Base-by-base conservation (phyloP, 1,284 basidiomycete genomes). In the Amylostereum areolatum region DNA sequence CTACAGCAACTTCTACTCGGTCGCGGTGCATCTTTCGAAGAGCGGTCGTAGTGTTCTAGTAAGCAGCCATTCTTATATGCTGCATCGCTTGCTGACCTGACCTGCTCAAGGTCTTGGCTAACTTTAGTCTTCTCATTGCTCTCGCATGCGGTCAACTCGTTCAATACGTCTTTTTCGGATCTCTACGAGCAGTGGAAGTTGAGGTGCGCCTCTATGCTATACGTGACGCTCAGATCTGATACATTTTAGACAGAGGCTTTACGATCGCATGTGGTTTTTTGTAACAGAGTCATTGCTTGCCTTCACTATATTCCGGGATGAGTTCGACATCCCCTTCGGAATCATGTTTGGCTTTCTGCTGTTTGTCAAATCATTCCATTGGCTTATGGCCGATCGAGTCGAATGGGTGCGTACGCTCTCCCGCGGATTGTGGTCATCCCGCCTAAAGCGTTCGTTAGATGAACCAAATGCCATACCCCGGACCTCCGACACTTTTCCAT, bases 321-420 rank as follows among this genome's bases (percentile, higher is more conserved):
- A 93, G 66, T 92, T 94, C 65, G 90, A 97, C 66, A 81, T 88
- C n/a, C 82, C 85, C 1, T 98, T 98, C 64, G 87, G 87, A 34
- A 71, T 95, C 56, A 90, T 97, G 80, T 98, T 97, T 63, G 86
- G 90, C 18, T 82, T 92, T 56, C 72, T 99, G 24, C 80, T 98
- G 11, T 96, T 97, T 60, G 79, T 98, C 59, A 98, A 98, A 66
- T 93, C 92, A 49, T 99, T 99, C 67, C 97, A 99, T 66, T 98
- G 95, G 95, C 79, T 99, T 31, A 82, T 93, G 51, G 83, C 85
- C 2, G 96, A 98, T 64, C 81, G 97, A 40, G 89, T 99, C 47
- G 97, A 99, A 78, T 95, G 91, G 77, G 94, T 95, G 57, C 56
- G 85, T 8, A 4, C n/a, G n/a, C 12, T 24, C 30, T 40, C 28